Percentiles rank a stretch among this genome's conserved stretches.
phyloP scores from a whole-genome alignment of 257 asterid species.

The Fraxinus quadrangulata region DNA sequence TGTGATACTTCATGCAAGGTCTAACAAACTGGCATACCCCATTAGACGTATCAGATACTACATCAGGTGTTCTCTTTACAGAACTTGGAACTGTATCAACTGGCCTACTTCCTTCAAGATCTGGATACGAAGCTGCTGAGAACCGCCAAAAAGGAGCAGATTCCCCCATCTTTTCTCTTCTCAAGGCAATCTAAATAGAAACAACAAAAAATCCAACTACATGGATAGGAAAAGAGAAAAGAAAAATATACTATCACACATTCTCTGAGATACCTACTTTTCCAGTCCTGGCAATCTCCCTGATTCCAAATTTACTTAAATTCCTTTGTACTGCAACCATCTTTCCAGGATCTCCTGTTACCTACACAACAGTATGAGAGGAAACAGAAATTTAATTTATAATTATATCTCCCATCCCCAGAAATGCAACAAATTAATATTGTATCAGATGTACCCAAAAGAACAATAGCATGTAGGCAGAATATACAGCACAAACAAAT shows the following conservation, averaged over 20 bases:
- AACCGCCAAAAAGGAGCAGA: constrained; percentile 99
- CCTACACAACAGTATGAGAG: constrained; percentile 43
- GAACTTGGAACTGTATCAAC: constrained; percentile 45
- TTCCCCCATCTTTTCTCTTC: constrained; percentile 97
- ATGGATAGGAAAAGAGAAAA: constrained; percentile 15
- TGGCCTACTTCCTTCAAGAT: constrained; percentile 68
- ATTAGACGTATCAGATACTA: constrained; percentile 52
- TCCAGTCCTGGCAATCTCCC: constrained; percentile 95
- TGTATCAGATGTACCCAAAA: neutral
- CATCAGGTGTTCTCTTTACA: constrained; percentile 34
- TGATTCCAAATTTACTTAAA: constrained; percentile 87
- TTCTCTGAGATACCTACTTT: constrained; percentile 50
- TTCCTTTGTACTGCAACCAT: constrained; percentile 87
- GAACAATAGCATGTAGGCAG: neutral
- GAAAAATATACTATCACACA: constrained; percentile 5
- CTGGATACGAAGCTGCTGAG: constrained; percentile 99
- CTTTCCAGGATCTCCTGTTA: constrained; percentile 99
- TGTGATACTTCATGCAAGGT: constrained; percentile 8
- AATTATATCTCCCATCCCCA: neutral
- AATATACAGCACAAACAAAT: constrained; percentile 11
- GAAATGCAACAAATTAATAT: constrained; percentile 3
- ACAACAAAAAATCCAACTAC: constrained; percentile 19
- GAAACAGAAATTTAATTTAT: constrained; percentile 14
- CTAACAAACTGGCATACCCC: constrained; percentile 52
- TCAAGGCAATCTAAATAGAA: constrained; percentile 75